Conservation (phyloP, 2,329 filamentous ascomycete species). For the Botryotinia convoluta region DNA sequence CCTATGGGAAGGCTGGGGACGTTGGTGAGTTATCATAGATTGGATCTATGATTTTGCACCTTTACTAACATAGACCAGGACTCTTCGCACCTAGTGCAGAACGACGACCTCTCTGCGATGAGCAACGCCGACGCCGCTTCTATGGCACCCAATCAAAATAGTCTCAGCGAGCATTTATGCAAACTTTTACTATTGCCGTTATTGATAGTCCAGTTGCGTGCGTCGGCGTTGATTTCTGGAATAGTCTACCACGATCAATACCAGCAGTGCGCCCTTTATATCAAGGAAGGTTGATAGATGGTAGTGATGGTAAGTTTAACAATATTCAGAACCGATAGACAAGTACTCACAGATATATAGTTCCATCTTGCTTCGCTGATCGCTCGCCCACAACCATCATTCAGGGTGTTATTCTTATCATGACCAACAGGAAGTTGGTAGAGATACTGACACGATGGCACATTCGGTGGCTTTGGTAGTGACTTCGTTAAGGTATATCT, state of each 20-base stretch:
- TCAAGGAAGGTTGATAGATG: neutral
- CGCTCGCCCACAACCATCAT: neutral
- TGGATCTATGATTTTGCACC: neutral
- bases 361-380: neutral
- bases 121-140: no score
- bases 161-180: neutral
- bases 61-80: neutral
- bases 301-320: neutral
- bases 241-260: neutral
- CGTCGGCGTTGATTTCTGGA: neutral
- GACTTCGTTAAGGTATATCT: neutral
- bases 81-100: neutral
- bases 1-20: fast-evolving
- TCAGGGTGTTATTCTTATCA: neutral
- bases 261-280: neutral
- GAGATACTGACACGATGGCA: no score
- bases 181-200: neutral
- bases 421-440: neutral
- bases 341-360: neutral
- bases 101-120: no score
- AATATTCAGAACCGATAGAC: neutral
- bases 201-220: neutral
- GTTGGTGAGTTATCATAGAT: neutral
- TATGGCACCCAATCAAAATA: neutral
- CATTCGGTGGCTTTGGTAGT: no score